Percentiles rank a stretch among this genome's conserved stretches.
Conservation (phyloP, 1,284 basidiomycete genomes). For the Erythrobasidium hasegawianum region DNA sequence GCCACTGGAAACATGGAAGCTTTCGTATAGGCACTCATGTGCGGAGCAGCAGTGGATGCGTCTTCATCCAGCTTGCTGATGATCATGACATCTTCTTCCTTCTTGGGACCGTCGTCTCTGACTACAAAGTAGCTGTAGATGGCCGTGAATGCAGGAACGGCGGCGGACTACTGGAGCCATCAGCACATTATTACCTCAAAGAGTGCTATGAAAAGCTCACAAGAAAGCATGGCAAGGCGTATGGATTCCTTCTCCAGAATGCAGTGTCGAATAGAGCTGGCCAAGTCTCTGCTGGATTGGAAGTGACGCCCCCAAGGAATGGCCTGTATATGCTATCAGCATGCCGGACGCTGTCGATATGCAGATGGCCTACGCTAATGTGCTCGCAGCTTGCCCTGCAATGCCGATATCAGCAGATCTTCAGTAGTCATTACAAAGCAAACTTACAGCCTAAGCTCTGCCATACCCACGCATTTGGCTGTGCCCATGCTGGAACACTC, state of each 20-base stretch:
- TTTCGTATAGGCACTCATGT: neutral
- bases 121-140: neutral
- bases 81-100: neutral
- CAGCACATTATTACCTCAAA: no score
- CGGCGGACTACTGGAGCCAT: neutral
- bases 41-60: neutral
- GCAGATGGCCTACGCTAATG: neutral
- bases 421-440: no score
- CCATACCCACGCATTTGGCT: conserved; percentile 1
- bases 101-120: neutral
- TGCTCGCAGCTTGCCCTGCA: neutral
- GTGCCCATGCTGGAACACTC: conserved; percentile 1
- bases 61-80: neutral
- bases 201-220: conserved; percentile 10
- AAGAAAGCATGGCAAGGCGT: conserved; percentile 7
- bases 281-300: conserved; percentile 2
- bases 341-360: no score
- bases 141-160: neutral
- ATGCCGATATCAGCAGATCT: neutral
- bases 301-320: conserved; percentile 3
- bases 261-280: conserved; percentile 6
- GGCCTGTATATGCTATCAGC: no score
- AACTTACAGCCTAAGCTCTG: neutral
- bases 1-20: conserved; percentile 5
- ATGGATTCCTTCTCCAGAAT: conserved; percentile 10